Evolutionary conservation across 495 filamentous ascomycete species (phyloP).

Genomic region (Stereocaulon alpinum): DNA sequence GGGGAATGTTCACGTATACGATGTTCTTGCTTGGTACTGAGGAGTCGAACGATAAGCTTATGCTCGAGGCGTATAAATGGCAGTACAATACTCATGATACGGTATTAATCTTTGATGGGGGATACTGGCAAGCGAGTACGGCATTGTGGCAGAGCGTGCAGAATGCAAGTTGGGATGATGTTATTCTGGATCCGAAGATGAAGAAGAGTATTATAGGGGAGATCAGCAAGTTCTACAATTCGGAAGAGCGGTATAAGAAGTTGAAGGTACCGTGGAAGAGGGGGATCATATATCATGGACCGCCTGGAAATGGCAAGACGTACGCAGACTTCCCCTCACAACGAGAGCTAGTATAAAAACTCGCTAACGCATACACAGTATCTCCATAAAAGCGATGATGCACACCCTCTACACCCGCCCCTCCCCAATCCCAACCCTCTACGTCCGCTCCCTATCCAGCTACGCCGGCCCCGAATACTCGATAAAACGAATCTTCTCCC

Average conservation of each 20-base stretch:
- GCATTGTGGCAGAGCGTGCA: conserved; percentile 31
- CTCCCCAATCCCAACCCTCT: conserved; percentile 39
- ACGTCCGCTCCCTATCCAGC: conserved; percentile 37
- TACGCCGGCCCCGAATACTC: conserved; percentile 29
- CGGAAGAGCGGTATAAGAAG: conserved; percentile 31
- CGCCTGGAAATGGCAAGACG: conserved; percentile 50
- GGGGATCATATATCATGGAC: conserved; percentile 17
- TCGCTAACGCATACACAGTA: too few relatives aligned
- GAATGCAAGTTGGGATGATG: conserved; percentile 35
- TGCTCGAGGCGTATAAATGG: conserved; percentile 42
- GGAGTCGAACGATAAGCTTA: conserved; percentile 35
- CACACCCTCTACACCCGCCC: conserved; percentile 36
- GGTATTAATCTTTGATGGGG: conserved; percentile 32
- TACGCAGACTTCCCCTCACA: too few relatives aligned
- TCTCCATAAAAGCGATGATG: conserved; percentile 60
- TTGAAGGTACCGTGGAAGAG: conserved; percentile 37
- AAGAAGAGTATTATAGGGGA: conserved; percentile 32
- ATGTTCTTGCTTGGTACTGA: conserved; percentile 25
- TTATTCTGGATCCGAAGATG: conserved; percentile 35
- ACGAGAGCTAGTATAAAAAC: too few relatives aligned
- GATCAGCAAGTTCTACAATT: conserved; percentile 33
- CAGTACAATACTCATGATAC: conserved; percentile 17
- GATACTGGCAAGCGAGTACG: conserved; percentile 28
- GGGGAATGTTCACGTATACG: not conserved
- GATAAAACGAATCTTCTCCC: conserved; percentile 40